A percentile compares a stretch with the other conserved stretches of the same genome.
Evolutionary conservation across 2,329 filamentous ascomycete genomes (phyloP).

Genomic region (Karstenula rhodostoma): DNA sequence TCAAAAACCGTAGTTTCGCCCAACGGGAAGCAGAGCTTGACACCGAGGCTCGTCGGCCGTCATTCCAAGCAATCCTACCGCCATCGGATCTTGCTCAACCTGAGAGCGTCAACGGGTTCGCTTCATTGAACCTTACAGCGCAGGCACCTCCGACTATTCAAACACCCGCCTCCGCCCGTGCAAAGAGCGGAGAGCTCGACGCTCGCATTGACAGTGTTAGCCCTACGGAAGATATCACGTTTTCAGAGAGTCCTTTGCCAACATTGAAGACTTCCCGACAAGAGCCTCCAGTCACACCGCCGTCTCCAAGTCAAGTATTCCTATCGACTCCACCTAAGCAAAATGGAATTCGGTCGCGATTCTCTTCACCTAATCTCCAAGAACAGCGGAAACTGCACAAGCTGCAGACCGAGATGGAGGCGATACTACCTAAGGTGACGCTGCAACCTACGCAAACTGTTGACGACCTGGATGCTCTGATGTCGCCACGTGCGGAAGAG

Average conservation of each 20-base stretch:
- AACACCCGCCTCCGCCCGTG: constrained; percentile 21
- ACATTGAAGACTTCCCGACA: constrained; percentile 5
- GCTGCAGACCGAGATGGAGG: constrained; percentile 51
- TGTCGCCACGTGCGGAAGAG: constrained; percentile 76
- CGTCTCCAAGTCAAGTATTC: constrained; percentile 28
- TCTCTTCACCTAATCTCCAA: constrained; percentile 50
- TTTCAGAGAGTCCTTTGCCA: constrained; percentile 22
- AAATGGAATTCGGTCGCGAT: constrained; percentile 43
- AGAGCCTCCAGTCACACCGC: constrained; percentile 24
- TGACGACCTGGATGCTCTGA: constrained; percentile 61
- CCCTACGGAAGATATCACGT: constrained; percentile 24
- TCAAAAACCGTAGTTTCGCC: constrained; percentile 29
- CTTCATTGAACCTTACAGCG: constrained; percentile 46
- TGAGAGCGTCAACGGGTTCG: constrained; percentile 44
- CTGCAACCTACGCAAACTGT: constrained; percentile 36
- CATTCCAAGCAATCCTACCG: constrained; percentile 47
- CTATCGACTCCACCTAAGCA: constrained; percentile 41
- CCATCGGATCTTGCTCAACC: constrained; percentile 37
- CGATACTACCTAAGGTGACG: constrained; percentile 41
- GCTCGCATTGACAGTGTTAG: constrained; percentile 37
- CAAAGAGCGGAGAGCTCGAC: constrained; percentile 20
- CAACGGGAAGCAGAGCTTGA: constrained; percentile 25
- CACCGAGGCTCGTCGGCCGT: constrained; percentile 40
- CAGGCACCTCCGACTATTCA: constrained; percentile 33
- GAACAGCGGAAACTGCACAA: constrained; percentile 49